Conservation (phyloP, 805 yeast genomes). For the Ogataea angusta region DNA sequence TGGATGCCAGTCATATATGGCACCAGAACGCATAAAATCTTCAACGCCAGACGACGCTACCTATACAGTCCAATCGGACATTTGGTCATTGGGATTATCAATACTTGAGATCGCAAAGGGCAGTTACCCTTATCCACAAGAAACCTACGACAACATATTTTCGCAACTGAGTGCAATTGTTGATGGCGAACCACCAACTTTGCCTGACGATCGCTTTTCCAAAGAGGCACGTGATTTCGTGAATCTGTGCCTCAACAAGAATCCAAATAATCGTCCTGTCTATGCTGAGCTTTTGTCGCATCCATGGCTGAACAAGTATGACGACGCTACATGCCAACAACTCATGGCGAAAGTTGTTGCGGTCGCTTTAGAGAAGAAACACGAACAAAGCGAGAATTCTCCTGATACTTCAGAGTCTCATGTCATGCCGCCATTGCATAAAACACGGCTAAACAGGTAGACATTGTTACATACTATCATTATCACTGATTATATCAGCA, state of each 20-base stretch:
- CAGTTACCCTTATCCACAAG: constrained; percentile 94
- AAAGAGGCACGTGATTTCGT: constrained; percentile 83
- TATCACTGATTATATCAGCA: constrained; percentile 4
- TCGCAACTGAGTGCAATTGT: constrained; percentile 94
- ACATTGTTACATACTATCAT: constrained; percentile 1
- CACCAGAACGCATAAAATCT: constrained; percentile 90
- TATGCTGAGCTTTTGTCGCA: constrained; percentile 72
- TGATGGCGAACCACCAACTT: constrained; percentile 87
- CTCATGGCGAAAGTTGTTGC: constrained; percentile 34
- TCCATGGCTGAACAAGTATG: constrained; percentile 72
- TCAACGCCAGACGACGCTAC: constrained; percentile 70
- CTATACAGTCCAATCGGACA: constrained; percentile 90
- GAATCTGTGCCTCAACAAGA: constrained; percentile 69
- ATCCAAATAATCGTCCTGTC: constrained; percentile 76
- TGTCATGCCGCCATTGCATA: constrained; percentile 25
- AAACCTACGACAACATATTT: constrained; percentile 84
- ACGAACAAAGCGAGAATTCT: not conserved
- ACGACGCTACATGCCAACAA: constrained; percentile 33
- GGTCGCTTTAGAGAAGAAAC: constrained; percentile 31
- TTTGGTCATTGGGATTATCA: constrained; percentile 91
- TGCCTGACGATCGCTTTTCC: constrained; percentile 62
- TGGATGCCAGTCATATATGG: constrained; percentile 98
- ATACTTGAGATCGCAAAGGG: constrained; percentile 89
- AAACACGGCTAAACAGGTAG: constrained; percentile 15
- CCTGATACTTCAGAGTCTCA: constrained; percentile 15